Evolutionary conservation across 495 filamentous ascomycete genomes (phyloP).

Genomic region (Trichoderma reesei): DNA sequence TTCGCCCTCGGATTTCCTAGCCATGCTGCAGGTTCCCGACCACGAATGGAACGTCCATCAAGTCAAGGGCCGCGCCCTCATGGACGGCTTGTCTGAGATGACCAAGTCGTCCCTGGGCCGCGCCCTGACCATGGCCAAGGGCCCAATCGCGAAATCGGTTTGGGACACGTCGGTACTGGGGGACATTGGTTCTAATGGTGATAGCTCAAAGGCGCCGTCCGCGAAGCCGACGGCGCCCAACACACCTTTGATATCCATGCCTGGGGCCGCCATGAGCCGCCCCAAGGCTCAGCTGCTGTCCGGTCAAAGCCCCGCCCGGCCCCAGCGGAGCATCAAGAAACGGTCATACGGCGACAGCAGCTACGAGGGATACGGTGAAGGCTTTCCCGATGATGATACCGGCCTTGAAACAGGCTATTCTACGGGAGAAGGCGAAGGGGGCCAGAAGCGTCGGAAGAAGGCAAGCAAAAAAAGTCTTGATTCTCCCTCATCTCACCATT

Average conservation of each 20-base stretch:
- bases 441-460: slow-evolving; percentile 47
- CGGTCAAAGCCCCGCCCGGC: slow-evolving; percentile 21
- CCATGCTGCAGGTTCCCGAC: slow-evolving; percentile 40
- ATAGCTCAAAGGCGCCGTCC: slow-evolving; percentile 16
- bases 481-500: too few species aligned
- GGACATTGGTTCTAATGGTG: slow-evolving; percentile 26
- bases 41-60: slow-evolving; percentile 45
- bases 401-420: slow-evolving; percentile 40
- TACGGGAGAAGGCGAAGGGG: slow-evolving; percentile 39
- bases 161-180: slow-evolving; percentile 46
- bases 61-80: slow-evolving; percentile 46
- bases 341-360: slow-evolving; percentile 44
- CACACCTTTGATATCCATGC: slow-evolving; percentile 27
- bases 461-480: slow-evolving; percentile 18
- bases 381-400: slow-evolving; percentile 39
- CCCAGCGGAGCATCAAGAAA: slow-evolving; percentile 39
- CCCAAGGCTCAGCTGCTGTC: slow-evolving; percentile 20
- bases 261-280: slow-evolving; percentile 13
- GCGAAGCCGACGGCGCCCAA: slow-evolving; percentile 34
- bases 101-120: slow-evolving; percentile 24
- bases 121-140: slow-evolving; percentile 41
- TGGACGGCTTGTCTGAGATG: slow-evolving; percentile 35
- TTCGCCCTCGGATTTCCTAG: slow-evolving; percentile 23
- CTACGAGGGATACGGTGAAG: slow-evolving; percentile 49
- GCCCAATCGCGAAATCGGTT: slow-evolving; percentile 33